phyloP scores from a whole-genome alignment of 805 yeast species.

The Tetrapisispora pingtungensis region DNA sequence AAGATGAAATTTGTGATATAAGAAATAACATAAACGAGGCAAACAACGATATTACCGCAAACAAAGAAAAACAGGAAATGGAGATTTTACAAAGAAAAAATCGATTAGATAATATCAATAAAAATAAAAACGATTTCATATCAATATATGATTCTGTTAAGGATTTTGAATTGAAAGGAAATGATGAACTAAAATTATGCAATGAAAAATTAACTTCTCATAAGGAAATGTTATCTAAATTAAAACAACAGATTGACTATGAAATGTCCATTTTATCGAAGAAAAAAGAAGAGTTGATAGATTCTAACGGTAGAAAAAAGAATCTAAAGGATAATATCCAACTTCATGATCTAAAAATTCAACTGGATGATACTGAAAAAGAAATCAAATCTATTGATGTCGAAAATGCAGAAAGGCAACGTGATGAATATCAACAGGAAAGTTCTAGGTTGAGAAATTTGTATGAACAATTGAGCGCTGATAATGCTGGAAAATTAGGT shows the following conservation, averaged over 20 bases:
- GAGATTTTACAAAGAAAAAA: not conserved
- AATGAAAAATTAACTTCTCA: slow-evolving; percentile 11
- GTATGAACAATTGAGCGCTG: slow-evolving; percentile 48
- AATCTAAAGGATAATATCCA: slow-evolving; percentile 58
- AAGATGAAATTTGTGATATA: slow-evolving; percentile 6
- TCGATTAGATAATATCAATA: not conserved
- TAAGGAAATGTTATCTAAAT: not conserved
- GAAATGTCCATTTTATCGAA: not conserved
- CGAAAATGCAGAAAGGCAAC: slow-evolving; percentile 48
- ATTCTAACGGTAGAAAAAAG: slow-evolving; percentile 52
- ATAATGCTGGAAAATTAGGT: slow-evolving; percentile 69
- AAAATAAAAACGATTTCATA: not conserved
- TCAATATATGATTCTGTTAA: slow-evolving; percentile 3
- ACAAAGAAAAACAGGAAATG: slow-evolving; percentile 1
- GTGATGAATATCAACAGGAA: slow-evolving; percentile 51
- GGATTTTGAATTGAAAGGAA: slow-evolving; percentile 8
- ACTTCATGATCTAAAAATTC: slow-evolving; percentile 35
- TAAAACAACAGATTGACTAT: slow-evolving; percentile 11
- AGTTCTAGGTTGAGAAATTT: slow-evolving; percentile 40
- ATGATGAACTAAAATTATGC: slow-evolving; percentile 10
- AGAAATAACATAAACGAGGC: slow-evolving; percentile 3
- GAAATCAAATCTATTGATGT: slow-evolving; percentile 40
- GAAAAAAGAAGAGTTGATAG: slow-evolving; percentile 34
- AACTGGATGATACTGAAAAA: slow-evolving; percentile 30
- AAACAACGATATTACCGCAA: not conserved